Evolutionary conservation across 2,329 filamentous ascomycete species (phyloP), one percentile per base, ranked within the genome.

Genomic region (Orbilia blumenaviensis): DNA sequence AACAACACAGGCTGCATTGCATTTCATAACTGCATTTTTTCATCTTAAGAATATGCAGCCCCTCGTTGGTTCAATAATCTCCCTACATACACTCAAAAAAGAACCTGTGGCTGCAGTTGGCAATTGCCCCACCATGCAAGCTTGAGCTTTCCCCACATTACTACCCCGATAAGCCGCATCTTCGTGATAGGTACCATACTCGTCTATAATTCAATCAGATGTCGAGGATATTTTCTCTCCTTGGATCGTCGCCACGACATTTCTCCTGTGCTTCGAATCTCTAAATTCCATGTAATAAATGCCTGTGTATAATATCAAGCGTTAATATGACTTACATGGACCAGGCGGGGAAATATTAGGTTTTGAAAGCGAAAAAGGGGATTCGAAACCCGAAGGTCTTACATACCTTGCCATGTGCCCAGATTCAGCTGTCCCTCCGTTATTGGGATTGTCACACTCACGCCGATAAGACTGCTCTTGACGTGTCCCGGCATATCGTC

Each of bases 401-500:
- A 18, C 69, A n/a, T 29, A 80, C 79, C 89, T 81, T 95, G 92
- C 92, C 92, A 94, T 2, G 89, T 91, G 21, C 89, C 89, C 10
- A 87, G 88, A 21, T 86, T 86, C 82, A 98, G 83, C 80, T 88
- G 89, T 41, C 95, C 95, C 81, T 98, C 89, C 75, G 88, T 91
- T 82, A 99, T 97, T 0, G 95, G 95, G 72, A 99, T 91, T 4
- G 90, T 94, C 1, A 98, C 89, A 79, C 91, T 96, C 2, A 94
- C 92, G 12, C 95, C 95, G 29, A 98, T 87, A 58, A 99, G 85
- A 0, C 93, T 91, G 71, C 90, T 93, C 84, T 99, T 99, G 83
- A 99, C 91, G 83, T 99, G 95, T 73, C 93, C 94, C 38, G 95
- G 95, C 93, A 98, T 97, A 83, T 98, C 95, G 84, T 99, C 95